A percentile compares a stretch with the other conserved stretches of the same genome.
These are phyloP conservation scores for Passiflora organensis DNA, from an alignment of 345 rosid species.

Conservation along the genomic window DNA sequence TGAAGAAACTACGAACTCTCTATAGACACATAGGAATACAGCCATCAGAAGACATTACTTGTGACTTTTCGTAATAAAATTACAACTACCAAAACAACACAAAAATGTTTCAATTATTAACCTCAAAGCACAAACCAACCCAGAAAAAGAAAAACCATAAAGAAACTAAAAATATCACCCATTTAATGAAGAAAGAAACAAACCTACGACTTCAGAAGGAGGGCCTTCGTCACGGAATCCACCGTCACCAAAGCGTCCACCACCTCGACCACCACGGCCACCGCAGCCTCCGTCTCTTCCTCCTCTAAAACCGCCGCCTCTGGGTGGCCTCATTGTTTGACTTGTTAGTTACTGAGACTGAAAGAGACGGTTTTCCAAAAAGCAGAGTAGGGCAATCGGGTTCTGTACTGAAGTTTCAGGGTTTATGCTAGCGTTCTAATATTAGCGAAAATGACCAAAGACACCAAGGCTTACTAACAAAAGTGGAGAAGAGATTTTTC, in stretches of 20 bases:
- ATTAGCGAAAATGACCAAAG: no score
- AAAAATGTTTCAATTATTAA: neutral
- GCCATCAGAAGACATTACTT: neutral
- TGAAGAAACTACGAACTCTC: no score
- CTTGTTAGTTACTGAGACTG: neutral
- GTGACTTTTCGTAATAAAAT: no score
- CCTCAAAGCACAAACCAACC: neutral
- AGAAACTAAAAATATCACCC: neutral
- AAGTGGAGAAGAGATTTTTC: no score
- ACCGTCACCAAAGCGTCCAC: constrained; percentile 23
- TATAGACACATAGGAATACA: neutral
- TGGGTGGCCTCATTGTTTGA: constrained; percentile 21
- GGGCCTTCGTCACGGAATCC: constrained; percentile 77
- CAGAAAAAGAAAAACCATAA: neutral
- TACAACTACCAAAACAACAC: no score
- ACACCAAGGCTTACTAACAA: no score
- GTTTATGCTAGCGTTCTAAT: no score
- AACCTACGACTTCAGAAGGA: constrained; percentile 76
- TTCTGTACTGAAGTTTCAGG: no score
- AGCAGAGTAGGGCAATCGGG: no score
- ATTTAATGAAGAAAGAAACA: constrained; percentile 12
- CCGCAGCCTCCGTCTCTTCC: constrained; percentile 9
- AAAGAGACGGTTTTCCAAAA: neutral
- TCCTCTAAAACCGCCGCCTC: constrained; percentile 23
- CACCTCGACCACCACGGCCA: constrained; percentile 8